Percentiles rank a stretch among this genome's conserved stretches.
These are phyloP conservation scores for Anastatica hierochuntica DNA, from an alignment of 345 rosid genomes.

Conservation along the genomic window DNA sequence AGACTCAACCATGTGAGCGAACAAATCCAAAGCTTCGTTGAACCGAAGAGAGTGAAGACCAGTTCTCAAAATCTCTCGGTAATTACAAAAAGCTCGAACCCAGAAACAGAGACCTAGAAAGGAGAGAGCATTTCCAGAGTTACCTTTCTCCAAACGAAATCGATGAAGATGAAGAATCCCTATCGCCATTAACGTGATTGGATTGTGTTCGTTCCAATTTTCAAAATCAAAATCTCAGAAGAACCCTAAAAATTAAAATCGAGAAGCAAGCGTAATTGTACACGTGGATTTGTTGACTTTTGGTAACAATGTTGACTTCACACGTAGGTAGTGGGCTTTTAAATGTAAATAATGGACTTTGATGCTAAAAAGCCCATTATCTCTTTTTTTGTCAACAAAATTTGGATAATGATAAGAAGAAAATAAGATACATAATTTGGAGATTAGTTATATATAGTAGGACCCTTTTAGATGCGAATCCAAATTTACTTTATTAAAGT, in stretches of 20 bases:
- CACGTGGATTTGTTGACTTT: too few species aligned
- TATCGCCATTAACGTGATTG: constrained; percentile 3
- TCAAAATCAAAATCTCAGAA: background rate
- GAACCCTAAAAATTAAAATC: background rate
- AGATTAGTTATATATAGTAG: constrained; percentile 2
- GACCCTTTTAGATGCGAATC: background rate
- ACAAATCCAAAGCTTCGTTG: constrained; percentile 14
- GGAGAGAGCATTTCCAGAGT: background rate
- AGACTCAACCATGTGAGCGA: constrained; percentile 16
- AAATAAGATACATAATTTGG: too few species aligned
- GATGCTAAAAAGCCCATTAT: background rate
- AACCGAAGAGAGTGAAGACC: constrained; percentile 9
- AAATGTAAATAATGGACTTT: background rate
- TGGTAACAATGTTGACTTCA: background rate
- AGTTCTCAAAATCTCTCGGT: constrained; percentile 5
- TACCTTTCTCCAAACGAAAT: constrained; percentile 3
- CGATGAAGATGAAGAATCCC: constrained; percentile 7
- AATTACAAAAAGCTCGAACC: constrained; percentile 15
- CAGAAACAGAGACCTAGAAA: constrained; percentile 9
- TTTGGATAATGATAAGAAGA: too few species aligned
- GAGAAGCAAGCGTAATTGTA: background rate
- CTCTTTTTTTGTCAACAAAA: too few species aligned
- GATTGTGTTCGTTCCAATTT: background rate
- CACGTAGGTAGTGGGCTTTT: too few species aligned
- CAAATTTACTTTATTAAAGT: background rate